These are phyloP conservation scores for Escallonia rubra DNA, from an alignment of 129 eudicot genomes.

Conservation along the genomic window DNA sequence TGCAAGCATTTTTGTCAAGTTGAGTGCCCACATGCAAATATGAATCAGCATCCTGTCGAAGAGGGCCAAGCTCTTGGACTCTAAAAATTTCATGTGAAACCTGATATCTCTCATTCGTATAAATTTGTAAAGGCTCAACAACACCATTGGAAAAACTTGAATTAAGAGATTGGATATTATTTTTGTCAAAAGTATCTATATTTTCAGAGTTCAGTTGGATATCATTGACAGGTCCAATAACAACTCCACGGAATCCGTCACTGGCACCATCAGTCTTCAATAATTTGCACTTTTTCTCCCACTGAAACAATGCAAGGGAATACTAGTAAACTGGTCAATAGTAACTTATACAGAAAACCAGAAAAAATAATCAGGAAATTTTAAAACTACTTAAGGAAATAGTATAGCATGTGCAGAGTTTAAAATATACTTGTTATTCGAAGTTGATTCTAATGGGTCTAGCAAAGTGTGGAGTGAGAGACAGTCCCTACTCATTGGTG, in stretches of 20 bases:
- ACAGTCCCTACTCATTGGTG: no score
- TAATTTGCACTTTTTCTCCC: slow-evolving; percentile 67
- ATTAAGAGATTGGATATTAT: slow-evolving; percentile 39
- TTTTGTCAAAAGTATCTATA: slow-evolving; percentile 48
- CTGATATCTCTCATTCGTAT: slow-evolving; percentile 85
- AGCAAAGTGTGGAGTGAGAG: no score
- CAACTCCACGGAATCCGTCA: slow-evolving; percentile 36
- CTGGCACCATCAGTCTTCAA: slow-evolving; percentile 47
- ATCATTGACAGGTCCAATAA: slow-evolving; percentile 59
- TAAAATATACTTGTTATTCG: no score
- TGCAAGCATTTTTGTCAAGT: slow-evolving; percentile 13
- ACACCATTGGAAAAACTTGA: slow-evolving; percentile 50
- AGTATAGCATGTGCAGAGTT: no score
- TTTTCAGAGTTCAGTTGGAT: slow-evolving; percentile 74
- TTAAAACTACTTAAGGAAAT: no score
- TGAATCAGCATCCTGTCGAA: slow-evolving; percentile 26
- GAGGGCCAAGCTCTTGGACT: slow-evolving; percentile 32
- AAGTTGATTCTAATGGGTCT: no score
- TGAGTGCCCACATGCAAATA: slow-evolving; percentile 16
- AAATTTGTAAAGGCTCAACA: slow-evolving; percentile 91
- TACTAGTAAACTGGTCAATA: background rate
- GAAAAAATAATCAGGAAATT: no score
- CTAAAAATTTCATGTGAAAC: slow-evolving; percentile 36
- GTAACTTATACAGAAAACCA: no score
- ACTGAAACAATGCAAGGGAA: slow-evolving; percentile 44